A percentile compares a stretch with the other conserved stretches of the same genome.
These are phyloP conservation scores for Glycine soja DNA, from an alignment of 306 rosid species.

Conservation along the genomic window DNA sequence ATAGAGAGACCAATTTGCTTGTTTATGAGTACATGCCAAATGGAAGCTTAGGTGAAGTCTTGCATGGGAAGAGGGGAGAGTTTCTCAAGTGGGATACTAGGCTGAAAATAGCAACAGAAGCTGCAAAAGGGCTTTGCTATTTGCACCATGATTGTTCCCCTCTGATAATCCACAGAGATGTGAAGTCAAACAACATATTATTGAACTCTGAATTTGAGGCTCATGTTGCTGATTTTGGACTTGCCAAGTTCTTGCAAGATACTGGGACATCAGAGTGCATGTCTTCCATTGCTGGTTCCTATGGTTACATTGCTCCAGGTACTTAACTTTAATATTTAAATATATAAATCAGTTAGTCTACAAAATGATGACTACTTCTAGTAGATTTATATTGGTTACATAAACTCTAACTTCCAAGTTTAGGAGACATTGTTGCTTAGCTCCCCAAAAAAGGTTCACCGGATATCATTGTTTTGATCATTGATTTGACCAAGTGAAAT, in stretches of 20 bases:
- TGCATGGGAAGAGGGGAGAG: constrained; percentile 87
- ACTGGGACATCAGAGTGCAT: constrained; percentile 88
- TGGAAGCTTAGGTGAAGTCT: constrained; percentile 86
- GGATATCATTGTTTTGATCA: constrained; percentile 15
- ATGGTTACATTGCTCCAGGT: constrained; percentile 99
- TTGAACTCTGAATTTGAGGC: constrained; percentile 83
- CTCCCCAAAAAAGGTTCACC: background rate
- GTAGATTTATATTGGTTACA: constrained; percentile 4
- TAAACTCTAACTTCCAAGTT: constrained; percentile 7
- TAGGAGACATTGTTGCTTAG: constrained; percentile 10
- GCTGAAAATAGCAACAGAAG: constrained; percentile 80
- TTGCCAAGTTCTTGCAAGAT: constrained; percentile 89
- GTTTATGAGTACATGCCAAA: constrained; percentile 91
- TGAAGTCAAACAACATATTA: constrained; percentile 88
- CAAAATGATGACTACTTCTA: constrained; percentile 4
- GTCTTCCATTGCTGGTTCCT: constrained; percentile 97
- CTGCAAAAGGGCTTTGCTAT: constrained; percentile 89
- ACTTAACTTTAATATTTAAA: constrained; percentile 14
- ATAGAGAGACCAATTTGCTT: constrained; percentile 79
- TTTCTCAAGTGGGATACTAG: constrained; percentile 83
- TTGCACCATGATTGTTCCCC: constrained; percentile 97
- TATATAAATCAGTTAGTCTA: constrained; percentile 13
- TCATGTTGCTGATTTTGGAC: constrained; percentile 96
- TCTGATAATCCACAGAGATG: constrained; percentile 82
- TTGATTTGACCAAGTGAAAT: constrained; percentile 26